phyloP scores from a whole-genome alignment of 371 early-diverging fungal genomes.

The Coemansia sp. region DNA sequence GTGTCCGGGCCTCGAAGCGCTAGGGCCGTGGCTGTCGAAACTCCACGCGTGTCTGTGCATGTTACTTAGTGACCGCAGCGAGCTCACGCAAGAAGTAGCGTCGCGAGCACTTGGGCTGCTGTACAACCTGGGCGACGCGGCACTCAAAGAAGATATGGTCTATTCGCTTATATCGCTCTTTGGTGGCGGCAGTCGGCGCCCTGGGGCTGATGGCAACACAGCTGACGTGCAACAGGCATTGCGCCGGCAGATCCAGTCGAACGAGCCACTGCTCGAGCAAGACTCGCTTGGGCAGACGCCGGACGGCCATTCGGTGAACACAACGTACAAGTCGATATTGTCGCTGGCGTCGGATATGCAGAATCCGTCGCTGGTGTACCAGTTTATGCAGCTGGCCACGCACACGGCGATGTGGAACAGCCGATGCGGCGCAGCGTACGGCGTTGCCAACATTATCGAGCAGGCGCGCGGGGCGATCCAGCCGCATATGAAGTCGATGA shows the following conservation, averaged over 20 bases:
- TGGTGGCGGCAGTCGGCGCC: conserved; percentile 43
- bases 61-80: conserved; percentile 80
- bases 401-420: conserved; percentile 81
- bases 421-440: conserved; percentile 87
- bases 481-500: conserved; percentile 70
- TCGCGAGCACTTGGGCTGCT: conserved; percentile 86
- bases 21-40: conserved; percentile 56
- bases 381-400: conserved; percentile 90
- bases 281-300: conserved; percentile 64
- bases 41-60: conserved; percentile 73
- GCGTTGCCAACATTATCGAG: conserved; percentile 76
- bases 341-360: conserved; percentile 89
- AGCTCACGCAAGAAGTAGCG: conserved; percentile 78
- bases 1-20: conserved; percentile 56
- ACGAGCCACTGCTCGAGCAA: conserved; percentile 50
- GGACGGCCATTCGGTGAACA: conserved; percentile 63
- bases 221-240: conserved; percentile 17
- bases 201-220: conserved; percentile 6
- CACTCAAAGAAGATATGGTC: conserved; percentile 62
- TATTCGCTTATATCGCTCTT: conserved; percentile 56
- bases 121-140: conserved; percentile 79
- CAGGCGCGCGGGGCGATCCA: conserved; percentile 77
- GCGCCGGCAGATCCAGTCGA: conserved; percentile 26
- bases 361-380: conserved; percentile 92
- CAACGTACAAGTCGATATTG: conserved; percentile 83